These are phyloP conservation scores for Coleophoma crateriformis DNA, from an alignment of 2,329 filamentous ascomycete species.

Conservation along the genomic window DNA sequence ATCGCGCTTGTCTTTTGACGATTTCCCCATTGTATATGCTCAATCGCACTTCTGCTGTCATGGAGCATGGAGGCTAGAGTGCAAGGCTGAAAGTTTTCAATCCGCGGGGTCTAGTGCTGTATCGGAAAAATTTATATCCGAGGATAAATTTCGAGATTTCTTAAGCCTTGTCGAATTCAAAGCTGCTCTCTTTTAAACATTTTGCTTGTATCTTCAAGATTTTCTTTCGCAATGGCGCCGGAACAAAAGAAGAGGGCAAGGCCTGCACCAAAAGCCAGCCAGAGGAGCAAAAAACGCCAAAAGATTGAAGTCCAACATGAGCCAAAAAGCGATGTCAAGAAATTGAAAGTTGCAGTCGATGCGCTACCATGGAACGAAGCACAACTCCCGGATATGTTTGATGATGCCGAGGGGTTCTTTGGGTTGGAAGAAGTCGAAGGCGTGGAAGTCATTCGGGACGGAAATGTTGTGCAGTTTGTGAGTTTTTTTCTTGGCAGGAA, in stretches of 20 bases:
- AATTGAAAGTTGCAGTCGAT: slow-evolving; percentile 38
- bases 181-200: too few relatives aligned
- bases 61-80: neutral
- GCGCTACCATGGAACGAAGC: slow-evolving; percentile 51
- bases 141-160: too few relatives aligned
- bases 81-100: slow-evolving; percentile 18
- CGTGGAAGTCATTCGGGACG: slow-evolving; percentile 74
- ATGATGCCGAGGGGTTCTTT: slow-evolving; percentile 91
- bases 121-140: too few relatives aligned
- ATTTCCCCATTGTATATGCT: slow-evolving; percentile 66
- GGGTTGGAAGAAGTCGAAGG: slow-evolving; percentile 88
- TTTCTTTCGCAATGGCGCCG: slow-evolving; percentile 16
- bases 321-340: slow-evolving; percentile 16
- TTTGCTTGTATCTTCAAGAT: too few relatives aligned
- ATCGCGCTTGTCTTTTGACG: slow-evolving; percentile 97
- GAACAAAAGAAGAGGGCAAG: slow-evolving; percentile 22
- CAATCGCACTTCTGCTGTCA: neutral
- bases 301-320: slow-evolving; percentile 19
- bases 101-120: slow-evolving; percentile 4
- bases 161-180: too few relatives aligned
- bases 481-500: slow-evolving; percentile 13
- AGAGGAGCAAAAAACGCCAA: slow-evolving; percentile 25
- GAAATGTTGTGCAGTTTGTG: slow-evolving; percentile 53
- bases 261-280: slow-evolving; percentile 14
- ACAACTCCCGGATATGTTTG: slow-evolving; percentile 69